A percentile compares a stretch with the other conserved stretches of the same genome.
phyloP scores from a whole-genome alignment of 495 filamentous ascomycete genomes.

The Astrothelium subdiscretum region DNA sequence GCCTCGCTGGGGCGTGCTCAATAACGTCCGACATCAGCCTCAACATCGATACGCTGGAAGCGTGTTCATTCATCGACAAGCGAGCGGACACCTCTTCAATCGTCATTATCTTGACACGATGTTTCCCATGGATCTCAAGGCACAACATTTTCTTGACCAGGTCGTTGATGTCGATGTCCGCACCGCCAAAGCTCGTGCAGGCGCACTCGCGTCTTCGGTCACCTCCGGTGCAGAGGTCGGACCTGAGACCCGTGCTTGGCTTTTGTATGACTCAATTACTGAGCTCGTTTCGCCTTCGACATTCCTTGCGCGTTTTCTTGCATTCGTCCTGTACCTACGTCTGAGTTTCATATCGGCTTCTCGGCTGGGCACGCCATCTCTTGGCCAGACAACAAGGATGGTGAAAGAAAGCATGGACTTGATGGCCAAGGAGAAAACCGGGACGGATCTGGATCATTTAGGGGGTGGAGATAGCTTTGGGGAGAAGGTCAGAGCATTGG shows the following conservation, averaged over 20 bases:
- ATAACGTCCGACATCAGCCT: not conserved
- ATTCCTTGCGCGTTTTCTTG: not conserved
- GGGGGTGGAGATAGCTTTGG: not conserved
- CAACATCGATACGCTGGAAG: slow-evolving; percentile 1
- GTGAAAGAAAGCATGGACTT: not conserved
- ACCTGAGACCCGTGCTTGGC: not conserved
- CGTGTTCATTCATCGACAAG: slow-evolving; percentile 4
- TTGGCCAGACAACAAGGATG: not conserved
- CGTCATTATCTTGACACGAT: slow-evolving; percentile 4
- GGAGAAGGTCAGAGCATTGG: not conserved
- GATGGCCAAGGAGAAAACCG: not conserved
- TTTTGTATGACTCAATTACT: not conserved
- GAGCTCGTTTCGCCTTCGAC: not conserved
- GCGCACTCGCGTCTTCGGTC: not conserved
- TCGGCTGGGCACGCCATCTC: not conserved
- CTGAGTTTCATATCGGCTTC: not conserved
- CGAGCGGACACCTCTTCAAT: slow-evolving; percentile 7
- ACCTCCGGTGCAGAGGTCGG: not conserved
- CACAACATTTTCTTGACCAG: slow-evolving; percentile 1
- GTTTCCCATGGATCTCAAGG: slow-evolving; percentile 2
- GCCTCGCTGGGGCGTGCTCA: slow-evolving; percentile 7
- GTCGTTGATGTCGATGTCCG: not conserved
- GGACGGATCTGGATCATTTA: not conserved
- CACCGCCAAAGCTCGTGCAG: not conserved
- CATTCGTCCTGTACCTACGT: not conserved